Evolutionary conservation across 2,329 filamentous ascomycete genomes (phyloP), one percentile per base, ranked within the genome.

Genomic region (Diplodia intermedia): DNA sequence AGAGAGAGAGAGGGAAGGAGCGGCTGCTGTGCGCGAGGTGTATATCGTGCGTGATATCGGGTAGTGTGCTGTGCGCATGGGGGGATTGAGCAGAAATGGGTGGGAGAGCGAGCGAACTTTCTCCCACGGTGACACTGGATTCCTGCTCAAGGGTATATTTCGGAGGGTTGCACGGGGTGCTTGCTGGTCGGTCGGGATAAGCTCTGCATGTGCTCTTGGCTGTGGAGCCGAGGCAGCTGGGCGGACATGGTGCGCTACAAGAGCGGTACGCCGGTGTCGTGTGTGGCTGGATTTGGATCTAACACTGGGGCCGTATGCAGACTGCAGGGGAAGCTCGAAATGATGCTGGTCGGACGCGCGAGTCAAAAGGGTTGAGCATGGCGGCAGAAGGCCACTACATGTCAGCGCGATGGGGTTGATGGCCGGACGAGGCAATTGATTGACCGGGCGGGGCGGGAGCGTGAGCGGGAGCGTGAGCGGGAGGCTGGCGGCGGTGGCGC

Each of bases 401-500:
- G 26, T 26, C 26, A 4, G 26, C 26, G 26, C 26, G 26, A 26
- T 26, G 26, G 26, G 26, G 2, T 26, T 26, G 26, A 26, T 26
- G 26, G 26, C 23, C 23, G 23, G 23, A 26, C 23, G 31, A 11
- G 31, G 31, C 31, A 31, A 3, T 11, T 60, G 40, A 60, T n/a
- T n/a, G 40, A 47, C 5, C 43, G 38, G 31, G n/a, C n/a, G n/a
- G n/a, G 15, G 11, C n/a, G 36, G 14, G 55, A 20, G 23, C 23
- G 23, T 26, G 23, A 26, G 23, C 38, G 40, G 57, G 11, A 61
- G 57, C 23, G 6, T 29, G 57, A 43, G 57, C 26, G 57, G 47
- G 40, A 49, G 56, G 38, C 56, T 40, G 40, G 57, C 57, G 33
- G 57, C 26, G 47, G 23, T 49, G 56, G 26, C 23, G 26, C 26